Conservation (phyloP, 805 yeast species). For the Hanseniaspora lachancei region DNA sequence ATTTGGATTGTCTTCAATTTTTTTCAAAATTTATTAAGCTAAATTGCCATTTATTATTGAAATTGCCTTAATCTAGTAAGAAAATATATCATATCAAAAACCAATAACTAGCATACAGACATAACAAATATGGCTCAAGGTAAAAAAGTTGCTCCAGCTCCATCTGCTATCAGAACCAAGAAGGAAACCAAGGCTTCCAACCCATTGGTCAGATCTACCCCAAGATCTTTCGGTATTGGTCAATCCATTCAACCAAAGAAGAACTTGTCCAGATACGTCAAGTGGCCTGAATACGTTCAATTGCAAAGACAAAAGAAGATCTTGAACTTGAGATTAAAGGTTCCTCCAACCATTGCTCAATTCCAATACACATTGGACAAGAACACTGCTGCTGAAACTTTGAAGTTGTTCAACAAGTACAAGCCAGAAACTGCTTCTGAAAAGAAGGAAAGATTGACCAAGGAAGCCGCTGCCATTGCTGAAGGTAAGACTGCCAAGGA, state of each 20-base stretch:
- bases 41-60: no score
- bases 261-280: slow-evolving; percentile 92
- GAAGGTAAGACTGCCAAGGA: slow-evolving; percentile 96
- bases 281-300: slow-evolving; percentile 98
- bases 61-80: no score
- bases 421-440: slow-evolving; percentile 95
- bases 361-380: slow-evolving; percentile 93
- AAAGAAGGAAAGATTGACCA: slow-evolving; percentile 97
- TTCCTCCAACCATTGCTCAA: slow-evolving; percentile 97
- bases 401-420: slow-evolving; percentile 97
- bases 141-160: slow-evolving; percentile 95
- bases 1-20: no score
- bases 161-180: slow-evolving; percentile 63
- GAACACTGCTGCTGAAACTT: slow-evolving; percentile 95
- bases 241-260: slow-evolving; percentile 90
- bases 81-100: not conserved
- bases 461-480: slow-evolving; percentile 97
- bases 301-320: slow-evolving; percentile 98
- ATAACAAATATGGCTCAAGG: slow-evolving; percentile 35
- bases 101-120: not conserved
- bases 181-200: slow-evolving; percentile 53
- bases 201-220: slow-evolving; percentile 81
- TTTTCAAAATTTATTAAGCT: no score
- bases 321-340: slow-evolving; percentile 89
- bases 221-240: slow-evolving; percentile 93